Evolutionary conservation across 176 grass and related monocot species (phyloP).

Genomic region (Alopecurus myosuroides): DNA sequence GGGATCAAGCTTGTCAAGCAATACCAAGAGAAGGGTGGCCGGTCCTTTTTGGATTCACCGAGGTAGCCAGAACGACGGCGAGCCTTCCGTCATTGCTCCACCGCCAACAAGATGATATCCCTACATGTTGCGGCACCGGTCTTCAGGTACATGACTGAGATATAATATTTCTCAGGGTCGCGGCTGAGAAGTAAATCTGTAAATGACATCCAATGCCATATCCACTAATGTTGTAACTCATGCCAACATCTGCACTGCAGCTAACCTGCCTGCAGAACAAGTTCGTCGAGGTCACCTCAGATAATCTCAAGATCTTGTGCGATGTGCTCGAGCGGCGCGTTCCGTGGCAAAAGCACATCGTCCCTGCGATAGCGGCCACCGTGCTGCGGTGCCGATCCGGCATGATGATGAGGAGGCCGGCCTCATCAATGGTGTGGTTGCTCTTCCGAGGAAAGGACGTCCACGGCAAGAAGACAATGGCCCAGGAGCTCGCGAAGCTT

Average conservation of each 20-base stretch:
- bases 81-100: conserved; percentile 2
- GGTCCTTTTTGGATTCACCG: background rate
- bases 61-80: background rate
- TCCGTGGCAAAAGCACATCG: conserved; percentile 32
- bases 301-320: conserved; percentile 64
- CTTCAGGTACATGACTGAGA: background rate
- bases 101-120: background rate
- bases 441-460: conserved; percentile 58
- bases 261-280: background rate
- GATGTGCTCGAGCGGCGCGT: conserved; percentile 42
- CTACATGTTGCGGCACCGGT: background rate
- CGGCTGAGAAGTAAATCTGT: background rate
- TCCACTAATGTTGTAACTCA: background rate
- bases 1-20: background rate
- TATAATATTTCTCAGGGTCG: background rate
- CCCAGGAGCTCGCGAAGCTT: conserved; percentile 56
- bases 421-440: conserved; percentile 39
- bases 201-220: background rate
- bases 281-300: conserved; percentile 66
- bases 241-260: conserved; percentile 4
- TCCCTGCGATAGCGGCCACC: conserved; percentile 46
- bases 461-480: conserved; percentile 45
- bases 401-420: conserved; percentile 35
- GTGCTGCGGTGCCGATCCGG: conserved; percentile 66
- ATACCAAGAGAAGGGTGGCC: background rate